Base-by-base conservation (phyloP, 1,284 basidiomycete genomes). In the Ustilago curta region DNA sequence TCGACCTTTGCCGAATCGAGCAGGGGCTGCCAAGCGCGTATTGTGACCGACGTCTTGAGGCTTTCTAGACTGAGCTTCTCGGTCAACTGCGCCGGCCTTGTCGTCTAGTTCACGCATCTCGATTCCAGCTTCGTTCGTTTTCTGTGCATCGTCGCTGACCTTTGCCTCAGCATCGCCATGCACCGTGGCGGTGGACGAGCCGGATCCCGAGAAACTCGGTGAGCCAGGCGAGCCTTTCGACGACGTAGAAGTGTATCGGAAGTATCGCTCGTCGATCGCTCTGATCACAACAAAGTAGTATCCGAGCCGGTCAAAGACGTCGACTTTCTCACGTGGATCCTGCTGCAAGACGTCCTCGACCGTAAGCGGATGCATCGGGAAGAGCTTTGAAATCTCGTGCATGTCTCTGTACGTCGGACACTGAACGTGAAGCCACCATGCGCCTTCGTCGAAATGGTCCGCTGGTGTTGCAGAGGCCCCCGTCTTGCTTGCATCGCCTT, bases 341-440 rank as follows among this genome's bases (percentile, higher is more conserved):
- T 93, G 91, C 73, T 95, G 93, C n/a, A 98, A 86, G 37, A 97
- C 94, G 86, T 98, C 95, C 85, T 98, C 95, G 16, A 97, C 88
- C 0, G 95, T 97, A 21, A 97, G 88, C 0, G 95, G 95, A 85
- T 98, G 95, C 2, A 98, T 88, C 56, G 93, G 93, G 27, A 97
- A 88, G 19, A 94, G 93, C 88, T 93, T 94, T 57, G 94, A 92
- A 54, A 97, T 89, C 21, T 92, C 90, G 60, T 91, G 89, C 88
- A 97, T 91, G 85, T 97, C 95, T 57, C 92, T 91, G 89, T 93
- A 94, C 0, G 91, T 91, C 1, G 95, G 95, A 78, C 91, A 95
- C 19, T 92, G 89, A 2, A 97, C 90, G 83, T 98, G 94, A 27
- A 98, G 86, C 90, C 94, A 97, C 95, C 95, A 97, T 12, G 92